Evolutionary conservation across 176 grass and related monocot genomes (phyloP), one percentile per base, ranked within the genome.

Genomic region (Stipa capillata): DNA sequence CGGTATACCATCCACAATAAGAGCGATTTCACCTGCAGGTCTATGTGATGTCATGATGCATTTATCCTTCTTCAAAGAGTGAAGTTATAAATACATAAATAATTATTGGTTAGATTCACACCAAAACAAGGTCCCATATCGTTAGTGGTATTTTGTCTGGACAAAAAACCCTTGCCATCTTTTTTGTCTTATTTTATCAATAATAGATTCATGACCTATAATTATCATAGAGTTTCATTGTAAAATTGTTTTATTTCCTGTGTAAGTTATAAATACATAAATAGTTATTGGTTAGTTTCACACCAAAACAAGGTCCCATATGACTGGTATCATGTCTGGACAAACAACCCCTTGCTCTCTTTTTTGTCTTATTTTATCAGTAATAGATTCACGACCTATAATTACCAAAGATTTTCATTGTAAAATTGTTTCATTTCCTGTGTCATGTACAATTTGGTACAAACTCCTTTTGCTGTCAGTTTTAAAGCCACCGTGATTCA

Each of bases 21-120:
- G 85, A 73, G 87, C 73, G 76, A 97, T 88, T 92, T 97, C 94
- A 78, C 82, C 91, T 97, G 80, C 80, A 88, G 39, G 51, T 84
- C 32, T 51, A 83, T 84, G 18, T 40, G 5, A 66, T 84, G 80
- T 88, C 74, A 83, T 65, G 48, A 41, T 28, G 2, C 47, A 83
- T 63, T 39, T 78, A 78, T 62, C 33, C 64, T 77, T 77, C 63
- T 82, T 70, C 23, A 77, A 23, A 87, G 34, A 39, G 11, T 65
- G 44, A 41, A 7, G n/a, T n/a, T 64, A 73, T 48, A 66, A 64
- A 72, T 35, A 20, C 61, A 62, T 40, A 85, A 70, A 36, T 29
- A 65, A 24, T 77, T 35, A 20, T 39, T 73, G 3, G 8, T 43
- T 58, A 21, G 0, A 83, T 65, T 73, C 18, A 79, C 37, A 7